These are phyloP conservation scores for Babesia ovis DNA, from an alignment of 169 alveolate genomes.

Conservation along the genomic window DNA sequence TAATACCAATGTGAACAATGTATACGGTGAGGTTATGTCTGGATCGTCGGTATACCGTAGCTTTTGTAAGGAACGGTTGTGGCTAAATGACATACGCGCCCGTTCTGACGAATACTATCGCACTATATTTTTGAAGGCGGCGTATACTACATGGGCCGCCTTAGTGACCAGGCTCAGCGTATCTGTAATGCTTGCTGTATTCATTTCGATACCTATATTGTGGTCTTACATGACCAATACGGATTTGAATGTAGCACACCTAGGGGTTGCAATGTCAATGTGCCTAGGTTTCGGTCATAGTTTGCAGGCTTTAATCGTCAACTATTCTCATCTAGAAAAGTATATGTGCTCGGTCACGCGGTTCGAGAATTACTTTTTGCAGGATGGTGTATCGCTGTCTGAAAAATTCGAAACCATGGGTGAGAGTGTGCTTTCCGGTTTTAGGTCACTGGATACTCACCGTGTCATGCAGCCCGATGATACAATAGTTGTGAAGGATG, in stretches of 20 bases:
- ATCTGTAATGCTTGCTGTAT: constrained; percentile 14
- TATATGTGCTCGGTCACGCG: constrained; percentile 21
- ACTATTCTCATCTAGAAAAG: constrained; percentile 23
- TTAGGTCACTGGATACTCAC: neutral
- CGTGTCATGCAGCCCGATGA: neutral
- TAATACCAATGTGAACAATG: constrained; percentile 32
- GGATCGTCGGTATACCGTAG: constrained; percentile 55
- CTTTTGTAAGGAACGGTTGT: constrained; percentile 44
- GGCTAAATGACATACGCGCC: constrained; percentile 20
- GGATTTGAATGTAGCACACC: neutral
- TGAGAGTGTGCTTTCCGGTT: constrained; percentile 14
- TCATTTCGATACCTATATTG: neutral
- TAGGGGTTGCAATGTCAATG: constrained; percentile 15
- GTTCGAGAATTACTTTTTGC: constrained; percentile 13
- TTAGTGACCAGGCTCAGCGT: constrained; percentile 17
- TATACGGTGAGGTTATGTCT: constrained; percentile 34
- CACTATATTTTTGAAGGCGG: constrained; percentile 25
- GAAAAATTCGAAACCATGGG: constrained; percentile 25
- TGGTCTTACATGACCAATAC: neutral
- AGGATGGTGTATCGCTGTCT: neutral
- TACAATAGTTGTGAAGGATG: neutral
- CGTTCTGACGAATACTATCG: constrained; percentile 54
- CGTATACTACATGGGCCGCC: constrained; percentile 39
- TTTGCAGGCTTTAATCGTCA: neutral
- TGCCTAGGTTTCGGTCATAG: constrained; percentile 18